Evolutionary conservation across 2,329 filamentous ascomycete species (phyloP).

Genomic region (Trichoderma aggressivum): DNA sequence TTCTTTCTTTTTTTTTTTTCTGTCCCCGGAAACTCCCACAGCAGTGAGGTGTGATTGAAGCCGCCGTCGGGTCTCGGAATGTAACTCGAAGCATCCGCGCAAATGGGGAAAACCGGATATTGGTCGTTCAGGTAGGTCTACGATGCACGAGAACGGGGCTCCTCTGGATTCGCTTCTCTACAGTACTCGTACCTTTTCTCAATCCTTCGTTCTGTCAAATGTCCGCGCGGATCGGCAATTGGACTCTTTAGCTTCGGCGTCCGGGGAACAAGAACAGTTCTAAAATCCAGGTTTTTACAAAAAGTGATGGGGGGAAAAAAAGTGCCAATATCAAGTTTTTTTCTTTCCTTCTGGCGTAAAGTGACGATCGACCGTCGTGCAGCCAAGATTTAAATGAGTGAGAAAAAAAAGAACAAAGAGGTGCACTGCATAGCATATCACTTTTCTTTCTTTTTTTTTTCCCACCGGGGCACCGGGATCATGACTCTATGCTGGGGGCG

Average conservation of each 20-base stretch:
- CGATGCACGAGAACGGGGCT: neutral
- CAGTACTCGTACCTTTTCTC: neutral
- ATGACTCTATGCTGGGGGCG: neutral
- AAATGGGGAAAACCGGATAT: neutral
- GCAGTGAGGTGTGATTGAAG: neutral
- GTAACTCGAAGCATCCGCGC: conserved; percentile 7
- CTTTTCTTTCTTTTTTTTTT: neutral
- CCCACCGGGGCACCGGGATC: neutral
- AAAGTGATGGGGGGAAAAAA: neutral
- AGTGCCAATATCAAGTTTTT: neutral
- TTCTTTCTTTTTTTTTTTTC: neutral
- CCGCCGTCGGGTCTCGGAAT: neutral
- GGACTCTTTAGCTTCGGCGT: neutral
- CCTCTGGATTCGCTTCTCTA: neutral
- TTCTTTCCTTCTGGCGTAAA: neutral
- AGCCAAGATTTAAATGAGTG: neutral
- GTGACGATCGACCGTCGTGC: neutral
- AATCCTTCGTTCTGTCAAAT: neutral
- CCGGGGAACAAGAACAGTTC: neutral
- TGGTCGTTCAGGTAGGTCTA: neutral
- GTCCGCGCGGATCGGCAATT: neutral
- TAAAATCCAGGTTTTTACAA: neutral
- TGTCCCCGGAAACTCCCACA: neutral
- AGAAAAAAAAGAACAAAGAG: neutral
- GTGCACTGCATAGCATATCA: neutral